Evolutionary conservation across 495 filamentous ascomycete species (phyloP), one percentile per base, ranked within the genome.

Genomic region (Aspergillus taichungensis): DNA sequence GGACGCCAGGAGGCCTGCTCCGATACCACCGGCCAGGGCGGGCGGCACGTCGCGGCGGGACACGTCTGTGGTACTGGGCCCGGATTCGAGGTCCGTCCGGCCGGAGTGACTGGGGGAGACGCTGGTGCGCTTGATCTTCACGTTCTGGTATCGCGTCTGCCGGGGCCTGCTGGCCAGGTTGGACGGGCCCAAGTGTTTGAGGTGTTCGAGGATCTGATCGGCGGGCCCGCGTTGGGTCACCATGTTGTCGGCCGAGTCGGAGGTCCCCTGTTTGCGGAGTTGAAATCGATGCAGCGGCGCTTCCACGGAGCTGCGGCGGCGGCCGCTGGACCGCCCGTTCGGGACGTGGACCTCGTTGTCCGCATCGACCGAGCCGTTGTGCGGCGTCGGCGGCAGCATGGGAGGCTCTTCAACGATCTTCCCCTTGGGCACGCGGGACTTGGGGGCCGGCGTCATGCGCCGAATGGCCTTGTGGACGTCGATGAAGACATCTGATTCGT

Each of bases 401-500:
- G 69, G 69, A 10, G 68, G 57, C 40, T 73, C 66, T 56, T 77
- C 67, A 30, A 79, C 68, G 51, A 80, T 65, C 50, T 67, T 66
- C 42, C 77, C 74, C 55, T 83, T 82, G 12, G 75, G 70, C 38
- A 81, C 67, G 46, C 82, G 67, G 35, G 71, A 69, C 53, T 76
- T 72, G 30, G 83, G 83, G 0, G 84, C 83, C 6, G 80, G 81
- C 14, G 76, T 65, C 64, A 83, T 74, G 14, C 92, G 84, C 29
- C 92, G 78, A 51, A 98, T 95, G 6, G 91, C 94, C 64, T 96
- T 97, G 69, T 95, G 80, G 8, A 98, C 88, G 63, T 98, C 92
- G 51, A 98, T 82, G 53, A 88, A 98, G 13, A 98, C 89, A 59
- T 96, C 90, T 4, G 88, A 94, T 62, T 96, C 90, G 58, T 87